Evolutionary conservation across 176 grass and related monocot species (phyloP).

Genomic region (Zoysia japonica): DNA sequence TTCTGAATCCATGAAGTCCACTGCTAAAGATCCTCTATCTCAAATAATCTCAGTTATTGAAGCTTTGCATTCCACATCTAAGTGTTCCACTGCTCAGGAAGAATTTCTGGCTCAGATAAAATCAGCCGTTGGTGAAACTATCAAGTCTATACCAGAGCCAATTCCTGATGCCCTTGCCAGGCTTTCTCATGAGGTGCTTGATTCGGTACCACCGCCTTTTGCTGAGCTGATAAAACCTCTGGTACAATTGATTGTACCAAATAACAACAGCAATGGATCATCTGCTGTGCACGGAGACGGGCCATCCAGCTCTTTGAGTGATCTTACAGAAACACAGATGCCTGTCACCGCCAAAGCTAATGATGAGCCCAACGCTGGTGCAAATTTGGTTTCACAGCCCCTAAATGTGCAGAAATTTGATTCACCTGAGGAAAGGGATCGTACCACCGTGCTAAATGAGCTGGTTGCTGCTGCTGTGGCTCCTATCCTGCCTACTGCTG

Average conservation of each 20-base stretch:
- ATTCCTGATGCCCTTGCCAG: constrained; percentile 56
- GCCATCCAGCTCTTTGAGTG: constrained; percentile 38
- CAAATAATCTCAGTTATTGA: constrained; percentile 53
- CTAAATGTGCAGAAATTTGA: not conserved
- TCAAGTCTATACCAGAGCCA: constrained; percentile 61
- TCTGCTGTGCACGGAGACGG: constrained; percentile 28
- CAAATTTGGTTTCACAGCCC: constrained; percentile 8
- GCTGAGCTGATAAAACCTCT: constrained; percentile 56
- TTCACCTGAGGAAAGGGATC: constrained; percentile 24
- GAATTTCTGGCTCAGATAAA: constrained; percentile 35
- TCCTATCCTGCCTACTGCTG: not conserved
- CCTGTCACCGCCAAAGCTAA: constrained; percentile 16
- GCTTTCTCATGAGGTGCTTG: constrained; percentile 59
- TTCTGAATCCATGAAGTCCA: constrained; percentile 15
- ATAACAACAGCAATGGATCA: constrained; percentile 33
- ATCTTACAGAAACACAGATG: constrained; percentile 22
- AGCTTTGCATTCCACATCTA: constrained; percentile 54
- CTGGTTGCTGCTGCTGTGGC: not conserved
- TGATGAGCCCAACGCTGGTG: constrained; percentile 9
- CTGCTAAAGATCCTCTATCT: constrained; percentile 32
- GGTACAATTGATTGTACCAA: constrained; percentile 51
- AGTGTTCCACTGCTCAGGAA: constrained; percentile 33
- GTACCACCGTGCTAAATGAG: constrained; percentile 27
- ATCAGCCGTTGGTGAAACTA: constrained; percentile 60
- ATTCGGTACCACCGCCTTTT: constrained; percentile 48